Base-by-base conservation (phyloP, 768 basidiomycete genomes). In the Mycena capillaripes region DNA sequence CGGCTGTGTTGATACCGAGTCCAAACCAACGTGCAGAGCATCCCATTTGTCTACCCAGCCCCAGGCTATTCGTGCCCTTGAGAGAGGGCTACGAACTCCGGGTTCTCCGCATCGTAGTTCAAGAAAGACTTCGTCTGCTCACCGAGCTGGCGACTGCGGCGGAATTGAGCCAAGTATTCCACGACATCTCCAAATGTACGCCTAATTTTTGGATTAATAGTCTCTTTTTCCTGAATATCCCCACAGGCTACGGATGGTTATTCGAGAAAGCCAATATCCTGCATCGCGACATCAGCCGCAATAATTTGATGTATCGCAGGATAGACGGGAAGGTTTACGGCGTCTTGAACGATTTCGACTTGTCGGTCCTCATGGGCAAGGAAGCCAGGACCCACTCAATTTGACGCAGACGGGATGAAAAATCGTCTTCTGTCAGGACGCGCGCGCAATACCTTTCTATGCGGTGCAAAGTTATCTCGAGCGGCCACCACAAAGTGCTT, bases 281-380 rank as follows among this genome's bases (percentile, higher is more conserved):
- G 58, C 67, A 82, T 75, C 25, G 75, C 73, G 34, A 75, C 69
- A 21, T 78, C 79, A 66, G 82, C 79, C 10, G 57, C 58, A 23
- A 79, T 72, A 52, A 82, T 78, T 27, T 67, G 42, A 65, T 76
- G 70, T 72, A 76, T 77, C 27, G 79, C 71, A 4, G 72, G 78
- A n/a, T 75, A 57, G 70, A 76, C 68, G 71, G 75, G 72, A 29
- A 55, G 12, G 19, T 76, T 76, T 65, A 77, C 72, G 80, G 71
- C 64, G 30, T 71, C 73, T 4, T 80, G n/a, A 71, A 66, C 25
- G 79, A 71, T 67, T 83, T 57, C 75, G 75, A 38, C 76, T 78
- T 46, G 58, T 76, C 34, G 63, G 76, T 17, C 56, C 76, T 25
- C 10, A 12, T 10, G 3, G 14, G 19, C 0, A 46, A 21, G 2